These are phyloP conservation scores for Wickerhamiella alocasiicola DNA, from an alignment of 805 yeast species.

Conservation along the genomic window DNA sequence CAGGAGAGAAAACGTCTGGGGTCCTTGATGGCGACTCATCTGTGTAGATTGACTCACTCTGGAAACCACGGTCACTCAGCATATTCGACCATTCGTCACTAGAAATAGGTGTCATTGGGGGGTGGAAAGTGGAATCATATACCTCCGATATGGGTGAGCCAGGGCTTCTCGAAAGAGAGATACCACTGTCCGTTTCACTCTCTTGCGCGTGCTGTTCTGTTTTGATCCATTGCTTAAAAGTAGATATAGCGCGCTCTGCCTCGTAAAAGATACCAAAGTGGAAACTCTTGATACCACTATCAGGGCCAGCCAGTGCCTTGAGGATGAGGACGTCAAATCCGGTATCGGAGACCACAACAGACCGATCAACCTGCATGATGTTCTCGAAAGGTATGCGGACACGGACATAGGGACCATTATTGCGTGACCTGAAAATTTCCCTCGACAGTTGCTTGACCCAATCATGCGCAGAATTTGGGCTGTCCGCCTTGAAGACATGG, in stretches of 20 bases:
- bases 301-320: not conserved
- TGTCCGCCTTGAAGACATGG: constrained; percentile 62
- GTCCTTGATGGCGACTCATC: not conserved
- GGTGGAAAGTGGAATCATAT: constrained; percentile 2
- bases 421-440: constrained; percentile 61
- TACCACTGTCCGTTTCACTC: not conserved
- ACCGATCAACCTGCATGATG: constrained; percentile 29
- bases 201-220: not conserved
- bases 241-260: constrained; percentile 1
- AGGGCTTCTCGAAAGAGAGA: not conserved
- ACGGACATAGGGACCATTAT: constrained; percentile 58
- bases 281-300: not conserved
- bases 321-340: constrained; percentile 1
- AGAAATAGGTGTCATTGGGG: not conserved
- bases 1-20: not conserved
- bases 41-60: not conserved
- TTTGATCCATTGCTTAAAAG: constrained; percentile 2
- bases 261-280: constrained; percentile 6
- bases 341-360: not conserved
- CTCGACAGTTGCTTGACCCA: constrained; percentile 72
- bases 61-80: not conserved
- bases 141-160: not conserved
- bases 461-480: constrained; percentile 54
- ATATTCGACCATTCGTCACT: not conserved
- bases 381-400: constrained; percentile 65